A percentile compares a stretch with the other conserved stretches of the same genome.
Evolutionary conservation across 306 rosid species (phyloP).

Genomic region (Ammopiptanthus mongolicus): DNA sequence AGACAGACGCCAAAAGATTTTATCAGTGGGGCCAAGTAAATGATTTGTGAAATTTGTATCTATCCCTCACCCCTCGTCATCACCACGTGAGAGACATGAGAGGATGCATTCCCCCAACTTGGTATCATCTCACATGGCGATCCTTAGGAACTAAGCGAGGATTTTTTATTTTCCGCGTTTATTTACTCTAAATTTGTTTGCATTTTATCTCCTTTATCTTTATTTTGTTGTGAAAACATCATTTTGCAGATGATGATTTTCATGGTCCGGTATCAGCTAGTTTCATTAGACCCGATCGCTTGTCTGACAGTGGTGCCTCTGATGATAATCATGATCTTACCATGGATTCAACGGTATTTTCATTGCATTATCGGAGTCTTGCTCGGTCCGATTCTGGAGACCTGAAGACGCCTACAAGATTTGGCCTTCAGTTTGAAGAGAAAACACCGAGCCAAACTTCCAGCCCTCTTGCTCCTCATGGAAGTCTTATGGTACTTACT

Average conservation of each 20-base stretch:
- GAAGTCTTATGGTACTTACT: slow-evolving; percentile 65
- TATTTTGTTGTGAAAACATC: neutral
- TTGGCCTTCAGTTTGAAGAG: slow-evolving; percentile 41
- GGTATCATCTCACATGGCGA: too few species aligned
- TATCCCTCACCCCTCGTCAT: too few species aligned
- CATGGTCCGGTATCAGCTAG: slow-evolving; percentile 75
- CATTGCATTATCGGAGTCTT: slow-evolving; percentile 86
- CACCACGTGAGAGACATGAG: too few species aligned
- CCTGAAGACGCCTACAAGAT: slow-evolving; percentile 64
- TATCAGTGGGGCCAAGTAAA: too few species aligned
- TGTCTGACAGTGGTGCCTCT: slow-evolving; percentile 65
- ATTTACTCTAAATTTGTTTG: neutral
- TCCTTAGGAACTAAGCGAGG: too few species aligned
- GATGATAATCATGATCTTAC: slow-evolving; percentile 59
- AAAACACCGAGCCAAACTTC: slow-evolving; percentile 36
- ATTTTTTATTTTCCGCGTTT: too few species aligned
- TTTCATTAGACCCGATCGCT: slow-evolving; percentile 69
- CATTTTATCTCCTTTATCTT: neutral
- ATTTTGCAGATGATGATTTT: slow-evolving; percentile 62
- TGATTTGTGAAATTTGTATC: too few species aligned
- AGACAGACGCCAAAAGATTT: too few species aligned
- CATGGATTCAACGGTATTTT: slow-evolving; percentile 87
- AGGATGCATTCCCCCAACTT: too few species aligned
- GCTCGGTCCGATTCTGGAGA: slow-evolving; percentile 76
- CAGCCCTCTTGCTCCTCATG: slow-evolving; percentile 33